Evolutionary conservation across 2,329 filamentous ascomycete species (phyloP), one percentile per base, ranked within the genome.

Genomic region (Verticillium longisporum): DNA sequence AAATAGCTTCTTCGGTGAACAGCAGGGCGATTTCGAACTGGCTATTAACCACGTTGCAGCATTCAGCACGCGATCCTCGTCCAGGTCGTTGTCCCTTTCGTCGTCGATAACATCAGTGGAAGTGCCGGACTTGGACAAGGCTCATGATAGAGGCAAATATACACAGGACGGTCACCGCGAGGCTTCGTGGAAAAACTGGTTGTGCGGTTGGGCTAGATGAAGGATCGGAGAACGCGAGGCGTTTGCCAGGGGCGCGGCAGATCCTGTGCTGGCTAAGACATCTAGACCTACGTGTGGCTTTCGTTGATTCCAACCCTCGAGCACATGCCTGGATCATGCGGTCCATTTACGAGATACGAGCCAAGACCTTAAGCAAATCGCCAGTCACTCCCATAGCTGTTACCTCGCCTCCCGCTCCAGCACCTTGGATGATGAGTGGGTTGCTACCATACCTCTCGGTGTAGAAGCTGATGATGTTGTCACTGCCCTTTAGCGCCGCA

Each of bases 401-500:
- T 59, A 98, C 92, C 55, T 97, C 93, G 66, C 91, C 93, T 68
- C 95, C 95, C 32, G 95, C 95, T 63, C 93, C 95, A 38, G 92
- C 92, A 62, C 95, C 95, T 79, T 98, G 94, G 65, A 99, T 86
- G 72, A 97, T 97, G 65, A 99, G 81, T 54, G 95, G 93, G 76
- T 94, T 96, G 72, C 81, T 84, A 62, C 92, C 92, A 72, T 99
- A 99, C 69, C 95, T 85, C 82, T 96, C 90, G 6, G 95, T 99
- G 78, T 97, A 96, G 82, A 99, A 97, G 80, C 89, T 96, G 73
- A 99, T 97, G 73, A 99, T 96, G 80, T 99, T 99, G 74, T 98
- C 95, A 75, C 93, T 98, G 38, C 95, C 95, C 83, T 97, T 96
- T 61, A 99, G 82, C 56, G 90, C 89, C 14, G 95, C 95, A 77